Base-by-base conservation (phyloP, 1,139 yeast species). In the Keqinozyma sinolaborantium region DNA sequence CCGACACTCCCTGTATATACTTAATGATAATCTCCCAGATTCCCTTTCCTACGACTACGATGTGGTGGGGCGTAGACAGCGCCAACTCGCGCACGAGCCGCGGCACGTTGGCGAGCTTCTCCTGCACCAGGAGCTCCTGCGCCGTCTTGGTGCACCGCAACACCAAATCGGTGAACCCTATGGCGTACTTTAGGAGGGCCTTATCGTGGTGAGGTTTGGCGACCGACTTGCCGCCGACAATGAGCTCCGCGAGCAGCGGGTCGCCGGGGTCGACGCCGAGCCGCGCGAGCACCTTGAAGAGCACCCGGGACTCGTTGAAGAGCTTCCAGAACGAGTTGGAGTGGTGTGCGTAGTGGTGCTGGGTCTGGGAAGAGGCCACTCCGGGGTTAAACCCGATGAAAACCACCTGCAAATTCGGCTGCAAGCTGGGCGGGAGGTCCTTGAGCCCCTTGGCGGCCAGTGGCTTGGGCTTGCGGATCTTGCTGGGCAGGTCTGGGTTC, bases 321-420 rank as follows among this genome's bases (percentile, higher is more conserved):
- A 82, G 56, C 40, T 72, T 77, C 92, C 92, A 83, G 49, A 84
- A 83, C 29, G 70, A 53, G 47, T 83, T 83, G 5, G 86, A 69
- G 23, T 62, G 75, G 46, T 83, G 92, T 0, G 94, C 94, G 50
- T 80, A 83, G 48, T 82, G 79, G 48, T 83, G 92, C 29, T 84
- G 88, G 9, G 63, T 57, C 16, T 60, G 46, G 0, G 87, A 77
- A 0, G 92, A 80, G 46, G 70, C 70, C 3, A 78, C 56, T 2
- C 92, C 87, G 0, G 95, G 95, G 44, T 83, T 83, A 59, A 70
- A 82, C 1, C 95, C 95, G 2, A 83, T 68, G 44, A 83, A 83
- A 3, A 83, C 62, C 3, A 82, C 64, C 41, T 35, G 53, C 47
- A 41, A 60, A 46, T 44, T 45, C 24, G 26, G 58, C 39, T 34